phyloP scores from a whole-genome alignment of 2,329 filamentous ascomycete genomes.

The Beauveria sp. region DNA sequence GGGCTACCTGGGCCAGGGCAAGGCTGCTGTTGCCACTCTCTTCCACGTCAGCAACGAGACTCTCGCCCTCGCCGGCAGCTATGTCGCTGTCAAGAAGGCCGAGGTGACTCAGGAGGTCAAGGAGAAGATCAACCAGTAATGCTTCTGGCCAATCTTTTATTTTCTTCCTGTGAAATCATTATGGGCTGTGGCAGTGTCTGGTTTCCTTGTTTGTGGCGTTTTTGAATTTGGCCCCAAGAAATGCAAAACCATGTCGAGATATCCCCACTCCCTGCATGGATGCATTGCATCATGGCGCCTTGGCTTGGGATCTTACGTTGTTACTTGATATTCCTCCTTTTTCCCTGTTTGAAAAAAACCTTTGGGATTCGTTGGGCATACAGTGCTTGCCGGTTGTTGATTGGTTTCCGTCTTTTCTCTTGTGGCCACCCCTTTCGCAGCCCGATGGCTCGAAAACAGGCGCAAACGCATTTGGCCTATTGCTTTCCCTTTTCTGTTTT shows the following conservation, averaged over 20 bases:
- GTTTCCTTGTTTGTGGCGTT: conserved; percentile 4
- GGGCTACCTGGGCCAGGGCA: conserved; percentile 58
- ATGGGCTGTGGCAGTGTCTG: neutral
- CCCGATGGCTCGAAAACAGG: neutral
- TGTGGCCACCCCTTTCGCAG: neutral
- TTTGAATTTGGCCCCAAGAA: neutral
- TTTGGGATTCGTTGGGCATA: conserved; percentile 5
- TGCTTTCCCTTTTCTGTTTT: conserved; percentile 1
- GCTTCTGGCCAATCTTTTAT: neutral
- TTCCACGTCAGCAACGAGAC: conserved; percentile 61
- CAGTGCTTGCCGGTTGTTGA: conserved; percentile 10
- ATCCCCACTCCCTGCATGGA: neutral
- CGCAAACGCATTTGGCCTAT: neutral
- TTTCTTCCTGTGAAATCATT: neutral
- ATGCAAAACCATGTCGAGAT: neutral
- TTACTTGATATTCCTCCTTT: neutral
- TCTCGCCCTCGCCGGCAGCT: conserved; percentile 50
- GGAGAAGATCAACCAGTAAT: conserved; percentile 42
- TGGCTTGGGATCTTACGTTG: neutral
- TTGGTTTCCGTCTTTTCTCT: conserved; percentile 7
- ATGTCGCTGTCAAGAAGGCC: conserved; percentile 55
- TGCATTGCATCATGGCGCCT: neutral
- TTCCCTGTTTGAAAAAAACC: neutral
- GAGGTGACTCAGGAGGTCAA: conserved; percentile 48
- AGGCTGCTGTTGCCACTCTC: conserved; percentile 61